Evolutionary conservation across 805 yeast genomes (phyloP).

Genomic region (Metschnikowia cubensis): DNA sequence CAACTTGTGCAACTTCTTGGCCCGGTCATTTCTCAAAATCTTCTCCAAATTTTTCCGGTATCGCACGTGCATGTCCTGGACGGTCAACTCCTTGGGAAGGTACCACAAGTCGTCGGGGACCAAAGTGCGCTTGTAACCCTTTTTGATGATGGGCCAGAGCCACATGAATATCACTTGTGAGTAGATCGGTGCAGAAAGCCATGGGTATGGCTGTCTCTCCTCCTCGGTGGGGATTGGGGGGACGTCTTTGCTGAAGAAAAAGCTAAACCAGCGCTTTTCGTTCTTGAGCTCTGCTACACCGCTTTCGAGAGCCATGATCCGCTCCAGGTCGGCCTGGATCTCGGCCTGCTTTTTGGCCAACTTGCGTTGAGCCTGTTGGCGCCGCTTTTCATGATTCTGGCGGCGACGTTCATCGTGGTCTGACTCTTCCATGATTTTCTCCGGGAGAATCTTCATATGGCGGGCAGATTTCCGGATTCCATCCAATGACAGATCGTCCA

Average conservation of each 20-base stretch:
- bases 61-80: conserved; percentile 31
- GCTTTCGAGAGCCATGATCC: conserved; percentile 4
- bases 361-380: background rate
- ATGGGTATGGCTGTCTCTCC: conserved; percentile 50
- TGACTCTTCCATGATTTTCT: background rate
- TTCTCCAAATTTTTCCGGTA: conserved; percentile 25
- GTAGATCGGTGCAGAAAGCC: conserved; percentile 29
- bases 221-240: conserved; percentile 49
- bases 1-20: conserved; percentile 17
- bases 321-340: background rate
- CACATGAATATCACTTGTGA: conserved; percentile 39
- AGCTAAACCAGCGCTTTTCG: conserved; percentile 51
- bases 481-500: conserved; percentile 10
- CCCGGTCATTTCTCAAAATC: conserved; percentile 19
- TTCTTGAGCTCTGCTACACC: conserved; percentile 28
- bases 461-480: background rate
- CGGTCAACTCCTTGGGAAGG: conserved; percentile 33
- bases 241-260: conserved; percentile 44
- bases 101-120: conserved; percentile 36
- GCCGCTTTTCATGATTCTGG: background rate
- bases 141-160: conserved; percentile 37
- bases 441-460: conserved; percentile 4
- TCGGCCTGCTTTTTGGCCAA: background rate
- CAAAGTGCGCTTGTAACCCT: conserved; percentile 40
- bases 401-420: conserved; percentile 2